Percentiles rank a stretch among this genome's conserved stretches.
phyloP scores from a whole-genome alignment of 345 rosid species.

The Ceriops zippeliana region DNA sequence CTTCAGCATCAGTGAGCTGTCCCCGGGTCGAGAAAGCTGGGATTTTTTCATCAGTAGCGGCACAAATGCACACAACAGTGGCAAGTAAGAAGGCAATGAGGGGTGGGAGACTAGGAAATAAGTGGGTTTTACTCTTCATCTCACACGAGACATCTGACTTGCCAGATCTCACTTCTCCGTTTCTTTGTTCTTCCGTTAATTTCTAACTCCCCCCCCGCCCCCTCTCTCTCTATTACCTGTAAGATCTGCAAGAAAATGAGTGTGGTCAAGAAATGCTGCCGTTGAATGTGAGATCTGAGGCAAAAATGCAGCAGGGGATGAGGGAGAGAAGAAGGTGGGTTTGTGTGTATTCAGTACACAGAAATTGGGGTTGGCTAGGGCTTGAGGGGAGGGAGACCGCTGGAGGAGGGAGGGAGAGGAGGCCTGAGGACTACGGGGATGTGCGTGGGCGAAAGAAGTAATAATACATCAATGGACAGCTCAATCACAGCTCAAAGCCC shows the following conservation, averaged over 20 bases:
- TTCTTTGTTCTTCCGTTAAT: not conserved
- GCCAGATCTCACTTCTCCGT: slow-evolving; percentile 25
- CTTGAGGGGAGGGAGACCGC: slow-evolving; percentile 13
- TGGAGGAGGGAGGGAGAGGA: not conserved
- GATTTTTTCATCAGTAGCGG: slow-evolving; percentile 26
- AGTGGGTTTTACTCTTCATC: slow-evolving; percentile 62
- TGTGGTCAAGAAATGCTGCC: not conserved
- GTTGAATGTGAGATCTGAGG: slow-evolving; percentile 18
- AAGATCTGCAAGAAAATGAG: slow-evolving; percentile 7
- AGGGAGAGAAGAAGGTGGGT: not conserved
- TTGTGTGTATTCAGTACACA: too few relatives aligned
- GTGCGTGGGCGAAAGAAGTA: slow-evolving; percentile 29
- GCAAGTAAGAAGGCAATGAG: slow-evolving; percentile 18
- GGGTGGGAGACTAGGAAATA: slow-evolving; percentile 22
- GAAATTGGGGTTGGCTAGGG: not conserved
- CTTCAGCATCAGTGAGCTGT: slow-evolving; percentile 54
- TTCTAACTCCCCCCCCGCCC: not conserved
- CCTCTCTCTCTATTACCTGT: not conserved
- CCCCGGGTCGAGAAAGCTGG: slow-evolving; percentile 40
- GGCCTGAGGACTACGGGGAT: slow-evolving; percentile 36
- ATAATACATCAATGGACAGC: slow-evolving; percentile 56
- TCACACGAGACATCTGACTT: slow-evolving; percentile 65
- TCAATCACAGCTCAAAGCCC: slow-evolving; percentile 86
- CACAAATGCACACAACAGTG: slow-evolving; percentile 5
- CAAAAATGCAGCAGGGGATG: slow-evolving; percentile 4